Percentiles rank a stretch among this genome's conserved stretches.
These are phyloP conservation scores for Neofusicoccum cordaticola DNA, from an alignment of 2,329 filamentous ascomycete genomes.

Conservation along the genomic window DNA sequence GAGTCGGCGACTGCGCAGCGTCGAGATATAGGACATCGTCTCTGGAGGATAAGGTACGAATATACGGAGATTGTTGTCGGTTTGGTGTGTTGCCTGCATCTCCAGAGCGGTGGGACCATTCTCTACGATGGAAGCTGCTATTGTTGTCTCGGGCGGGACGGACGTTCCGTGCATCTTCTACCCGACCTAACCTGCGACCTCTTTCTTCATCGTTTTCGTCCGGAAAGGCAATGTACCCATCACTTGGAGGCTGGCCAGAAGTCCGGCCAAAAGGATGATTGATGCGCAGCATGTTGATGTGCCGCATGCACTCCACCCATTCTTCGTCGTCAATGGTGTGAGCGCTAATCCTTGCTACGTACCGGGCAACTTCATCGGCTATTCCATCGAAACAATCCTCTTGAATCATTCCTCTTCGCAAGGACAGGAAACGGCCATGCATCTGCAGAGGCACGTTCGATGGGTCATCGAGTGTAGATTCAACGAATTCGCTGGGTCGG, in stretches of 20 bases:
- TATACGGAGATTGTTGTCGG: too few relatives aligned
- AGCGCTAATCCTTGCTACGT: neutral
- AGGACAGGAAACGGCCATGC: neutral
- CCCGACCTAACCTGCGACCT: neutral
- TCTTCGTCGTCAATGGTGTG: constrained; percentile 1
- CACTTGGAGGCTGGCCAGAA: neutral
- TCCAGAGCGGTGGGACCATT: neutral
- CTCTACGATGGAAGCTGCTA: neutral
- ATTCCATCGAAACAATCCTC: neutral
- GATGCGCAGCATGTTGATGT: neutral
- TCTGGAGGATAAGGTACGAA: too few relatives aligned
- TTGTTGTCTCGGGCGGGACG: neutral
- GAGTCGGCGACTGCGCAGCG: too few relatives aligned
- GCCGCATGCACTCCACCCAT: neutral
- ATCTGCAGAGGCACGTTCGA: neutral
- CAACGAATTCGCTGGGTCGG: neutral
- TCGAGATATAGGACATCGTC: too few relatives aligned
- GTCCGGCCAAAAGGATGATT: neutral
- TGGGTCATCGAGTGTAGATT: neutral
- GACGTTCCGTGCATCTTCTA: neutral
- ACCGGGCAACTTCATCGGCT: neutral
- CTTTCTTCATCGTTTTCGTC: too few relatives aligned
- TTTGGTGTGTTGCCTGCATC: neutral
- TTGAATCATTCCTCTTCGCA: neutral
- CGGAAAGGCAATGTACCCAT: neutral